Evolutionary conservation across 1,284 basidiomycete genomes (phyloP).

Genomic region (Sphaerobolus stellatus): DNA sequence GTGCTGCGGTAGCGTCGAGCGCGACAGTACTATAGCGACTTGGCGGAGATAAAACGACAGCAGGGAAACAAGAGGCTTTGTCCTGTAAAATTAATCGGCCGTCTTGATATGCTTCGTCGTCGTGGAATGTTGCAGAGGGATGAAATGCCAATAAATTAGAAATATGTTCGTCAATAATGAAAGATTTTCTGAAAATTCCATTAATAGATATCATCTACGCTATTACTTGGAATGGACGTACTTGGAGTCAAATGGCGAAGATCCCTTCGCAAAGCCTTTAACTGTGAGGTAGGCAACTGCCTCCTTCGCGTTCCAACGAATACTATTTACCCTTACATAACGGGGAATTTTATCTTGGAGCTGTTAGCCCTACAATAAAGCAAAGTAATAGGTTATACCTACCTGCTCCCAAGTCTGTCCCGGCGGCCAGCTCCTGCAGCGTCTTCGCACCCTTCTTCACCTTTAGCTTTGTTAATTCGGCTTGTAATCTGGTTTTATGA

Average conservation of each 20-base stretch:
- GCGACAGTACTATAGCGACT: slow-evolving; percentile 41
- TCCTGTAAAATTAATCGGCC: slow-evolving; percentile 93
- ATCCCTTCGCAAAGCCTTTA: slow-evolving; percentile 50
- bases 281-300: slow-evolving; percentile 55
- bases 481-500: slow-evolving; percentile 84
- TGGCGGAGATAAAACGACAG: slow-evolving; percentile 69
- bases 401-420: slow-evolving; percentile 64
- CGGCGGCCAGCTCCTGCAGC: slow-evolving; percentile 65
- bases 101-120: slow-evolving; percentile 61
- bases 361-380: not conserved
- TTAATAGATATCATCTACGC: not conserved
- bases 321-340: slow-evolving; percentile 83
- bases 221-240: slow-evolving; percentile 32
- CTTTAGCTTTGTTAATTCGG: slow-evolving; percentile 84
- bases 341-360: slow-evolving; percentile 56
- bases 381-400: slow-evolving; percentile 17
- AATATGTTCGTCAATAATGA: slow-evolving; percentile 76
- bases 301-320: slow-evolving; percentile 61
- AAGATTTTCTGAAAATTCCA: slow-evolving; percentile 47
- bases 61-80: slow-evolving; percentile 97
- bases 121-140: slow-evolving; percentile 58
- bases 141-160: slow-evolving; percentile 79
- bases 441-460: slow-evolving; percentile 71
- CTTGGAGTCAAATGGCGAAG: slow-evolving; percentile 48
- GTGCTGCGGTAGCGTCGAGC: slow-evolving; percentile 97